Evolutionary conservation across 768 basidiomycete species (phyloP), one percentile per base, ranked within the genome.

Genomic region (Leccinum olivaceopallidum): DNA sequence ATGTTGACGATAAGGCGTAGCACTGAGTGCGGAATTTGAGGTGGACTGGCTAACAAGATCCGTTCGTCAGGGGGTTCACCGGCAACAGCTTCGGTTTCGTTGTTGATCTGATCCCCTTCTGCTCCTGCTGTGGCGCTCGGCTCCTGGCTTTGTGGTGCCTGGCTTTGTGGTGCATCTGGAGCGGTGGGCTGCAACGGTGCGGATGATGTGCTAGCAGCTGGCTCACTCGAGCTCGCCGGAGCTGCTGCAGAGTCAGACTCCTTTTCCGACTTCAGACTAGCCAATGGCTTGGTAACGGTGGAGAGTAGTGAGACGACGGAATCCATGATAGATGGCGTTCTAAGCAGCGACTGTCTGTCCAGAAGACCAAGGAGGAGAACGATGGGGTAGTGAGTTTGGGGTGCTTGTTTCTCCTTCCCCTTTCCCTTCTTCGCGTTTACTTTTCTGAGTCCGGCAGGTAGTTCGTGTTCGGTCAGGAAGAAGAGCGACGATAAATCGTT

Each of bases 381-480:
- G 57, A 99, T 87, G 6, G 96, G 96, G 72, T 90, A 97, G 65
- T 95, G 90, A 0, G 88, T 88, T 68, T 91, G 90, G 0, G 89
- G 80, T 3, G 78, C 77, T 65, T 88, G 89, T 68, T 90, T 94
- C 71, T 98, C 95, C 73, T 97, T 98, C 22, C 94, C 95, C 75
- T 97, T 98, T 9, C 94, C 95, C 74, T 97, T 97, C 75, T 90
- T 92, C 20, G 84, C 83, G 7, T 81, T 75, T 13, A 80, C 74
- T 65, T 86, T 84, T 63, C 86, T 85, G 16, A 95, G 81, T 50
- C 90, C 89, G n/a, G 81, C 81, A 6, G 90, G 88, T 36, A 94
- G 79, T 65, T 99, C 97, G 65, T 98, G 94, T 74, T 99, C 97
- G 1, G 88, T 92, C 61, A 99, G 81, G 85, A 99, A 98, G 82